These are phyloP conservation scores for Suillus cothurnatus DNA, from an alignment of 768 basidiomycete species.

Conservation along the genomic window DNA sequence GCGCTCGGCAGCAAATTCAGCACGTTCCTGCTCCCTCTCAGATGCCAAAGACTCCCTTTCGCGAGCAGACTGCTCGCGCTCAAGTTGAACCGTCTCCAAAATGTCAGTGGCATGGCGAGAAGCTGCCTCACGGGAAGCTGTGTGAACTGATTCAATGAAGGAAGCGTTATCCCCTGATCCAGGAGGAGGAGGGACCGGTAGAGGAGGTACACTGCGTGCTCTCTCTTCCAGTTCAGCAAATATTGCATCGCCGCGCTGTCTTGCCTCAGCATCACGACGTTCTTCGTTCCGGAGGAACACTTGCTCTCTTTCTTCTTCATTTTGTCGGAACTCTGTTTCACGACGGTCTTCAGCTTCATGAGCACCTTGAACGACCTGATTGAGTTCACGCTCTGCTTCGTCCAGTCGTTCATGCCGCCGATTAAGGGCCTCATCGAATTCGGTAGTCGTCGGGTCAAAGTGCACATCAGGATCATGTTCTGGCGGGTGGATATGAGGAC, in stretches of 20 bases:
- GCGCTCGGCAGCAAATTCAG: slow-evolving; percentile 52
- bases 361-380: slow-evolving; percentile 48
- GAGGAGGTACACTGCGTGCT: slow-evolving; percentile 25
- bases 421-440: slow-evolving; percentile 46
- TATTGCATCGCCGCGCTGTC: slow-evolving; percentile 35
- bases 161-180: slow-evolving; percentile 30
- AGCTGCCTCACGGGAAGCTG: slow-evolving; percentile 55
- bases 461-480: slow-evolving; percentile 12
- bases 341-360: slow-evolving; percentile 64
- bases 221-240: slow-evolving; percentile 31
- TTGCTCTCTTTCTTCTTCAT: slow-evolving; percentile 66
- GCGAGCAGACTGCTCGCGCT: slow-evolving; percentile 58
- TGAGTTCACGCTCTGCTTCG: slow-evolving; percentile 54
- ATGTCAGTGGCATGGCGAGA: slow-evolving; percentile 59
- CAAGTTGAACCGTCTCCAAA: slow-evolving; percentile 55
- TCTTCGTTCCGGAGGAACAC: slow-evolving; percentile 62
- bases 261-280: slow-evolving; percentile 57
- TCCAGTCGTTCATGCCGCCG: slow-evolving; percentile 56
- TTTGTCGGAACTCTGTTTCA: slow-evolving; percentile 61
- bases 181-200: slow-evolving; percentile 18
- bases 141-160: slow-evolving; percentile 39
- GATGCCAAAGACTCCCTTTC: slow-evolving; percentile 55
- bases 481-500: slow-evolving; percentile 20
- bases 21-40: slow-evolving; percentile 55
- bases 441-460: slow-evolving; percentile 25